Evolutionary conservation across 148 eudicot genomes (phyloP).

Genomic region (Simmondsia chinensis): DNA sequence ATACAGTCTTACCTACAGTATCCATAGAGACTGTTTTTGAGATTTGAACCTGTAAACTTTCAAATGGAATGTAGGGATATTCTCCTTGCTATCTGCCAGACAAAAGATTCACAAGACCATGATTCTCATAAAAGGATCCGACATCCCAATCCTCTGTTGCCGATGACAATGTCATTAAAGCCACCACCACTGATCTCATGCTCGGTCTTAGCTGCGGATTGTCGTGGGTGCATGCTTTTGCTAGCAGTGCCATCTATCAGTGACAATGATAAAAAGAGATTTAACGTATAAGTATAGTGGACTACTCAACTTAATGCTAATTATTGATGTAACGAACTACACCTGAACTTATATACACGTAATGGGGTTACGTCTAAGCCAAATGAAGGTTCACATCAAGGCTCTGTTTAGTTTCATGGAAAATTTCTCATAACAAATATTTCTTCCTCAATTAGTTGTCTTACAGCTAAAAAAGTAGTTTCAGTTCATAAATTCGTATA

Average conservation of each 20-base stretch:
- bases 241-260: slow-evolving; percentile 70
- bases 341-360: too few relatives aligned
- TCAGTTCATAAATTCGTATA: too few relatives aligned
- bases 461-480: too few relatives aligned
- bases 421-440: too few relatives aligned
- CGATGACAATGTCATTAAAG: slow-evolving; percentile 72
- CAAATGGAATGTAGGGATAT: too few relatives aligned
- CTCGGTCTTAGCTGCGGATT: slow-evolving; percentile 82
- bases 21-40: too few relatives aligned
- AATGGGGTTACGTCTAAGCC: too few relatives aligned
- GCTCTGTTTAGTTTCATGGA: too few relatives aligned
- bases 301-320: background rate
- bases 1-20: too few relatives aligned
- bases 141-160: slow-evolving; percentile 72
- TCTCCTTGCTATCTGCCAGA: slow-evolving; percentile 43
- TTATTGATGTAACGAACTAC: background rate
- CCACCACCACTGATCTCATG: slow-evolving; percentile 82
- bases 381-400: too few relatives aligned
- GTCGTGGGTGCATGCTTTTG: slow-evolving; percentile 73
- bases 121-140: slow-evolving; percentile 40
- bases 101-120: slow-evolving; percentile 35
- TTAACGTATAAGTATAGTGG: background rate
- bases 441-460: too few relatives aligned
- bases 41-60: too few relatives aligned
- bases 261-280: background rate